These are phyloP conservation scores for Eremothecium gossypii DNA, from an alignment of 1,139 yeast genomes.

Conservation along the genomic window DNA sequence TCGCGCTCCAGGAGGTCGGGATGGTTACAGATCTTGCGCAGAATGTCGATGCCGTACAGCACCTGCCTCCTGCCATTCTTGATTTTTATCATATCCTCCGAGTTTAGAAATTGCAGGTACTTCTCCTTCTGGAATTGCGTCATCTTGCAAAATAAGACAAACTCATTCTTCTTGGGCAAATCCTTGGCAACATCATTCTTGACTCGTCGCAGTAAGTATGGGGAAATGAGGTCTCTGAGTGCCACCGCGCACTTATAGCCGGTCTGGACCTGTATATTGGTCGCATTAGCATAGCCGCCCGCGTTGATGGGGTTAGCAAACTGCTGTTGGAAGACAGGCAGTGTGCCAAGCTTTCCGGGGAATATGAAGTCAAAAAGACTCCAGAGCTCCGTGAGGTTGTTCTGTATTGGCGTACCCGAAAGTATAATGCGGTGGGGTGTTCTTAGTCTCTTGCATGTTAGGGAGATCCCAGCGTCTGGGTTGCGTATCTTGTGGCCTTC, in stretches of 20 bases:
- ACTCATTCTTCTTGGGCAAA: constrained; percentile 84
- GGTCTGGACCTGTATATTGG: constrained; percentile 90
- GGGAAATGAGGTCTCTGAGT: constrained; percentile 77
- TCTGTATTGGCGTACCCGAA: constrained; percentile 95
- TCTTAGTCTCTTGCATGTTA: constrained; percentile 72
- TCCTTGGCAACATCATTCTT: constrained; percentile 96
- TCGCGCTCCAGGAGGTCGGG: constrained; percentile 76
- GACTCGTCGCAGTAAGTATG: constrained; percentile 76
- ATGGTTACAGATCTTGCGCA: constrained; percentile 90
- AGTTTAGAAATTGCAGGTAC: constrained; percentile 62
- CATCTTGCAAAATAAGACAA: constrained; percentile 82
- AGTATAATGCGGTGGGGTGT: constrained; percentile 78
- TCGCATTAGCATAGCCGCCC: constrained; percentile 98
- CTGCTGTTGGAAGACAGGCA: constrained; percentile 89
- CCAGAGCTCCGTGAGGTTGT: constrained; percentile 87
- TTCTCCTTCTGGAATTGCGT: constrained; percentile 67
- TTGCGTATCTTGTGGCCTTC: constrained; percentile 96
- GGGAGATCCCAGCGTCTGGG: constrained; percentile 83
- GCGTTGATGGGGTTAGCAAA: constrained; percentile 86
- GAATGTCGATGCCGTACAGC: constrained; percentile 78
- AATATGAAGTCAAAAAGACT: constrained; percentile 88
- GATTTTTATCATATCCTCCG: constrained; percentile 68
- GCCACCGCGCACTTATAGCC: constrained; percentile 95
- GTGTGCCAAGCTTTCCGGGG: constrained; percentile 88
- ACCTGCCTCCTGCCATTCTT: constrained; percentile 72